These are phyloP conservation scores for Uronychia binucleata DNA, from an alignment of 73 alveolate species.

Conservation along the genomic window DNA sequence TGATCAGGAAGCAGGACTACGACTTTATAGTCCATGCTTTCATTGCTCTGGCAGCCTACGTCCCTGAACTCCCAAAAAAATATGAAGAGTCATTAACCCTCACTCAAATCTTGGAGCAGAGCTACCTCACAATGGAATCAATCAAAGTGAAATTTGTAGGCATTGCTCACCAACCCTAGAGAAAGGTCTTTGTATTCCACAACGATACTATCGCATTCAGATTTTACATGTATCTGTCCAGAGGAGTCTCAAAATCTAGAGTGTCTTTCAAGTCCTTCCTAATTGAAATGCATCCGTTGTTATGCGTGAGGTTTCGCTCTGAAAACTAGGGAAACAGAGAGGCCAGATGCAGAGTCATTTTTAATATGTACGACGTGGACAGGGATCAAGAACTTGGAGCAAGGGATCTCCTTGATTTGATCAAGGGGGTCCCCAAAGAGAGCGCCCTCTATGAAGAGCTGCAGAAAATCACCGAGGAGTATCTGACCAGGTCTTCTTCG, in stretches of 20 bases:
- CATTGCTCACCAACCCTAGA: not conserved
- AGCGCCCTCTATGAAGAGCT: not conserved
- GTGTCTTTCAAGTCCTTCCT: not conserved
- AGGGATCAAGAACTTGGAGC: not conserved
- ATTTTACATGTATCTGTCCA: not conserved
- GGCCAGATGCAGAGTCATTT: not conserved
- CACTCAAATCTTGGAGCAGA: not conserved
- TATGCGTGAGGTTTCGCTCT: not conserved
- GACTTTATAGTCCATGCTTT: not conserved
- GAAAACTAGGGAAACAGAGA: not conserved
- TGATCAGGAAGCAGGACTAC: not conserved
- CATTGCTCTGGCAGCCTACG: not conserved
- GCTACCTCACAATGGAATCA: not conserved
- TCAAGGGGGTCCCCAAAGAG: not conserved
- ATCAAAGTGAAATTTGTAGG: not conserved
- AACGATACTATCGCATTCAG: not conserved
- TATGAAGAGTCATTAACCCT: not conserved
- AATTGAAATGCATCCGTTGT: not conserved
- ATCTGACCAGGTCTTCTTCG: not conserved
- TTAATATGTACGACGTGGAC: not conserved
- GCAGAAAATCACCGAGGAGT: not conserved
- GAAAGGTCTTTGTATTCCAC: not conserved
- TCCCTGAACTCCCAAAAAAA: not conserved
- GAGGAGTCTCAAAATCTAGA: not conserved
- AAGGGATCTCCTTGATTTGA: not conserved